These are phyloP conservation scores for Leersia perrieri DNA, from an alignment of 176 grass and related monocot species.

Conservation along the genomic window DNA sequence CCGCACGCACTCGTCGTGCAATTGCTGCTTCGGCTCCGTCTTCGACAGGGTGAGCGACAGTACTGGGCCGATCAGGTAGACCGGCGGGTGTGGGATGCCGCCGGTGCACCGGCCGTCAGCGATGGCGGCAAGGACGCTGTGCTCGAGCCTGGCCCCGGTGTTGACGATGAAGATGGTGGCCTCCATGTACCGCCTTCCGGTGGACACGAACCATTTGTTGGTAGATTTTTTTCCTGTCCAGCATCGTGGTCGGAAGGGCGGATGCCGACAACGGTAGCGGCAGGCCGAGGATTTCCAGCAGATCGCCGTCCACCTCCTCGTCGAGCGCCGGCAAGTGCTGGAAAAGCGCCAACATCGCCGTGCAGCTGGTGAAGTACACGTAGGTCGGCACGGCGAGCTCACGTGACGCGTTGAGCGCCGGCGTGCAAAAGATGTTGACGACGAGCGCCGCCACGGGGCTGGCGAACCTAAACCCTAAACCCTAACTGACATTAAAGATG, in stretches of 20 bases:
- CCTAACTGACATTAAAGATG: no score
- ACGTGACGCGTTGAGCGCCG: conserved; percentile 27
- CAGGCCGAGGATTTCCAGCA: conserved; percentile 20
- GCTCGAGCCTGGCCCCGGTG: conserved; percentile 39
- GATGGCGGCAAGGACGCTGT: conserved; percentile 10
- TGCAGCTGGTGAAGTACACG: conserved; percentile 17
- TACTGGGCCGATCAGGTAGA: conserved; percentile 28
- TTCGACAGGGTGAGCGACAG: no score
- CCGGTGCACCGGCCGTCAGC: conserved; percentile 6
- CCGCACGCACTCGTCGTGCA: neutral
- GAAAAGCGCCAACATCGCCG: neutral
- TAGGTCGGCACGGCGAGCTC: conserved; percentile 41
- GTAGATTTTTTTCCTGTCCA: conserved; percentile 21
- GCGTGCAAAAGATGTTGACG: conserved; percentile 40
- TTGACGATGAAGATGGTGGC: conserved; percentile 48
- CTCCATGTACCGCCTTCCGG: conserved; percentile 21
- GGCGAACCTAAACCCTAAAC: no score
- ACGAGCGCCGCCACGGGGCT: conserved; percentile 26
- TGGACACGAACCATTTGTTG: conserved; percentile 38
- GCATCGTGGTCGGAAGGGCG: conserved; percentile 24
- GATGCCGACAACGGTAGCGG: conserved; percentile 11
- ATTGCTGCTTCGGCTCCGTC: no score
- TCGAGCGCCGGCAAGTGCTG: neutral
- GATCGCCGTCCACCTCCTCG: neutral
- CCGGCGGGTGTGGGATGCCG: neutral